phyloP scores from a whole-genome alignment of 1,284 basidiomycete genomes.

The Malassezia brasiliensis region DNA sequence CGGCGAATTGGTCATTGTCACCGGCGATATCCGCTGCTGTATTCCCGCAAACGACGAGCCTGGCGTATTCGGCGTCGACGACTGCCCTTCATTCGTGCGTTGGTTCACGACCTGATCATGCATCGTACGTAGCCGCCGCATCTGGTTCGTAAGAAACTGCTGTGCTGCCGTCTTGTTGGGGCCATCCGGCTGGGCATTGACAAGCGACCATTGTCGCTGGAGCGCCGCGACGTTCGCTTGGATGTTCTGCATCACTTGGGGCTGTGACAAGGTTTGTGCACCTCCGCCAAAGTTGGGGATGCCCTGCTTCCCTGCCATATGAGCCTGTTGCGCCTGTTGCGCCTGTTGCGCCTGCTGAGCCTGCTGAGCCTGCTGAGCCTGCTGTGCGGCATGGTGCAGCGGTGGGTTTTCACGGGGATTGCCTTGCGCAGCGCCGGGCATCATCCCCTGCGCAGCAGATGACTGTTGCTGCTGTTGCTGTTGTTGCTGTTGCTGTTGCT shows the following conservation, averaged over 20 bases:
- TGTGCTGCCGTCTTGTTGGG: slow-evolving; percentile 32
- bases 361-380: no score
- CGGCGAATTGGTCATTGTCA: not conserved
- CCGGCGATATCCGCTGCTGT: no score
- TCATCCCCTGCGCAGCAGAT: not conserved
- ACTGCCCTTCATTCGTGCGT: slow-evolving; percentile 9
- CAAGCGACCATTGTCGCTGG: slow-evolving; percentile 38
- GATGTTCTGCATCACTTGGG: slow-evolving; percentile 15
- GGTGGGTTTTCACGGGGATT: no score
- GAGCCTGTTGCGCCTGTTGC: not conserved
- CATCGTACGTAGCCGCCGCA: slow-evolving; percentile 31
- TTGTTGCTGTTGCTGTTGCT: not conserved
- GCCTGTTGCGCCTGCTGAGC: not conserved
- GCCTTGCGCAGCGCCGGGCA: not conserved
- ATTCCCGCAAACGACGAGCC: no score
- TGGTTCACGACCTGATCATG: slow-evolving; percentile 19
- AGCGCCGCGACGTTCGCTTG: slow-evolving; percentile 27
- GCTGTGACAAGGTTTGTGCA: not conserved
- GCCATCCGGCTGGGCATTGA: slow-evolving; percentile 32
- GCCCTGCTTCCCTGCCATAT: not conserved
- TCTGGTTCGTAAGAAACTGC: slow-evolving; percentile 30
- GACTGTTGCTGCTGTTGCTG: not conserved
- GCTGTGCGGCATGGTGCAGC: no score
- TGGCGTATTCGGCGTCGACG: no score
- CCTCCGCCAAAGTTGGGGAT: no score